Conservation (phyloP, 78 protist genomes). For the Dictyostelium firmibasis region DNA sequence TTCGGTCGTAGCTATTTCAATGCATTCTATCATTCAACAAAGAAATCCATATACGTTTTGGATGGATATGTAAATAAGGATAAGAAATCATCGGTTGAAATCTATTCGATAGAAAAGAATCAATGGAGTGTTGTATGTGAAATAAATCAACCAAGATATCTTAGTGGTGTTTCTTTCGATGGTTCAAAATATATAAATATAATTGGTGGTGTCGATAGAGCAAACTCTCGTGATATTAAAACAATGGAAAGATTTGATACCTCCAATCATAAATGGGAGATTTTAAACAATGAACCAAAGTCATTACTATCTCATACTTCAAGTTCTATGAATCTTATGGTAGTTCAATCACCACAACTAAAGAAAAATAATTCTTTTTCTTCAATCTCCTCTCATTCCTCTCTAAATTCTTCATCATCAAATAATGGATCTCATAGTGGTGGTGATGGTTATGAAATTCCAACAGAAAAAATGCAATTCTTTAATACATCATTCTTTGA, state of each 20-base stretch:
- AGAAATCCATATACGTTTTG: slow-evolving; percentile 39
- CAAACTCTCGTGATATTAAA: slow-evolving; percentile 9
- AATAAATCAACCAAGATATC: slow-evolving; percentile 36
- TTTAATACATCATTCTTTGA: slow-evolving; percentile 32
- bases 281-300: neutral
- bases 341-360: neutral
- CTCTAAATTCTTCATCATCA: neutral
- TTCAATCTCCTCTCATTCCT: neutral
- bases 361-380: neutral
- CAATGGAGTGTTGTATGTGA: neutral
- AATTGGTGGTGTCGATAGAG: slow-evolving; percentile 53
- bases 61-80: slow-evolving; percentile 58
- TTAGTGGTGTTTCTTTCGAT: slow-evolving; percentile 53
- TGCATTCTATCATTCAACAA: slow-evolving; percentile 20
- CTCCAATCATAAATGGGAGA: slow-evolving; percentile 2
- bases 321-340: neutral
- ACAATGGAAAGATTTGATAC: slow-evolving; percentile 59
- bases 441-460: neutral
- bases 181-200: slow-evolving; percentile 38
- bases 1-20: slow-evolving; percentile 18
- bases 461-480: slow-evolving; percentile 47
- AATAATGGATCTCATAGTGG: neutral
- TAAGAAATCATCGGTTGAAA: slow-evolving; percentile 23
- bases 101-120: slow-evolving; percentile 44
- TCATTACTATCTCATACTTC: neutral